Conservation (phyloP, 768 basidiomycete species). For the Pilatotrama ljubarskyi region DNA sequence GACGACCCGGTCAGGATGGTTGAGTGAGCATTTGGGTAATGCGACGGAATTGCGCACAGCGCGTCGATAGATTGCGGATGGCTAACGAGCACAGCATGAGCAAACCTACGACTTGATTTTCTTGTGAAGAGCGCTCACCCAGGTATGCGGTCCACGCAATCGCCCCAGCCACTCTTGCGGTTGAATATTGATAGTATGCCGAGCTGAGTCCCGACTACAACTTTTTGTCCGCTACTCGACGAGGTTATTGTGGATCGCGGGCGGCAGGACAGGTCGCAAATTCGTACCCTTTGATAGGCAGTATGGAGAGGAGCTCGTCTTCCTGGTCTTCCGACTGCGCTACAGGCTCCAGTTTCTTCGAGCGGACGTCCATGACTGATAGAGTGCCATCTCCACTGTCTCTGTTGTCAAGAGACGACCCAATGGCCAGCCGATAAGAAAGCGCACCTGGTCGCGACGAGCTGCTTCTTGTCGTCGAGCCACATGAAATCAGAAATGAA, state of each 20-base stretch:
- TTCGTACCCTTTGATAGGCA: constrained; percentile 76
- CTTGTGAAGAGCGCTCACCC: constrained; percentile 51
- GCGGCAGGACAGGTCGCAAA: background rate
- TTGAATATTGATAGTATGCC: constrained; percentile 92
- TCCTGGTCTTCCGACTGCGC: constrained; percentile 95
- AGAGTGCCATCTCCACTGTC: constrained; percentile 90
- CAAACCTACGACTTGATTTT: background rate
- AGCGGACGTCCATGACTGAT: constrained; percentile 88
- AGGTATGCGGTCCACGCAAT: constrained; percentile 88
- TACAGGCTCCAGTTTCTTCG: constrained; percentile 73
- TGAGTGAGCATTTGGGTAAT: constrained; percentile 60
- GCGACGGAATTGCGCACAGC: constrained; percentile 68
- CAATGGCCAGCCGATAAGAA: background rate
- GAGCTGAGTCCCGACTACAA: constrained; percentile 85
- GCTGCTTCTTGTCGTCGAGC: constrained; percentile 63
- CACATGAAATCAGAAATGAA: constrained; percentile 93
- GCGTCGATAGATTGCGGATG: constrained; percentile 93
- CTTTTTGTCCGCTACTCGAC: constrained; percentile 62
- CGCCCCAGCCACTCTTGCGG: constrained; percentile 82
- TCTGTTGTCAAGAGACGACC: background rate
- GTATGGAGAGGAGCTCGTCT: constrained; percentile 87
- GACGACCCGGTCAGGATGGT: constrained; percentile 86
- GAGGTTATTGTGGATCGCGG: background rate
- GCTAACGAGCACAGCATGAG: constrained; percentile 39
- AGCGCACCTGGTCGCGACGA: constrained; percentile 78